Conservation (phyloP, 495 filamentous ascomycete genomes). For the Penicillium crystallinum region DNA sequence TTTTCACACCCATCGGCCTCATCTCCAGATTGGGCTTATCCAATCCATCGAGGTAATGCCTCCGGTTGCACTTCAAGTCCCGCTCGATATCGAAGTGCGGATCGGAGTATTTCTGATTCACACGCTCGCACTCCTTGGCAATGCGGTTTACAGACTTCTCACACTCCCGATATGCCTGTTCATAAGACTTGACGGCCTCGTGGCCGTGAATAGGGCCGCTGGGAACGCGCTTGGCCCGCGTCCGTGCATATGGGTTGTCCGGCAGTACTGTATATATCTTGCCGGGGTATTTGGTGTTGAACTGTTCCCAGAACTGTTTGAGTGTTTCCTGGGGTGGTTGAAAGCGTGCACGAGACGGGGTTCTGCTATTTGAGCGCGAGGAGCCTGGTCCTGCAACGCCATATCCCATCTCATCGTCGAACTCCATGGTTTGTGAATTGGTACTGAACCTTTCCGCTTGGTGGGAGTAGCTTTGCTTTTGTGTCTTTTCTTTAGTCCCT, state of each 20-base stretch:
- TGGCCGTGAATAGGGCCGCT: constrained; percentile 50
- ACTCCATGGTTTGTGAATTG: constrained; percentile 23
- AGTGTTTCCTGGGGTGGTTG: constrained; percentile 65
- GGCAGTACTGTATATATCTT: constrained; percentile 69
- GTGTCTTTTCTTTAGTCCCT: not conserved
- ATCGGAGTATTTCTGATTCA: constrained; percentile 90
- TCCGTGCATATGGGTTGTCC: constrained; percentile 64
- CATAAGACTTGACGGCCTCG: constrained; percentile 60
- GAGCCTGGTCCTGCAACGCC: constrained; percentile 27
- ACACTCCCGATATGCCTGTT: constrained; percentile 67
- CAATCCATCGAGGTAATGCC: constrained; percentile 62
- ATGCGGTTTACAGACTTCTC: constrained; percentile 73
- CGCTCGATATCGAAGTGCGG: constrained; percentile 82
- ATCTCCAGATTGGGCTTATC: constrained; percentile 37
- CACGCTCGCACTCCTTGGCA: constrained; percentile 69
- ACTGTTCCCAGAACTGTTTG: constrained; percentile 75
- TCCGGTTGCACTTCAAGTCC: constrained; percentile 59
- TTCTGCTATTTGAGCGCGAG: constrained; percentile 35
- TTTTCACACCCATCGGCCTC: constrained; percentile 57
- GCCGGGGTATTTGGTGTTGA: constrained; percentile 57
- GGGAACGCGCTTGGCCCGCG: constrained; percentile 49
- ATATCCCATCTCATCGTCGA: constrained; percentile 30
- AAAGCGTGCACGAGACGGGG: constrained; percentile 43
- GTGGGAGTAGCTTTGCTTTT: not conserved
- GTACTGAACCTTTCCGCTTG: not conserved